These are phyloP conservation scores for Entomortierella lignicola DNA, from an alignment of 192 early-diverging fungal species.

Conservation along the genomic window DNA sequence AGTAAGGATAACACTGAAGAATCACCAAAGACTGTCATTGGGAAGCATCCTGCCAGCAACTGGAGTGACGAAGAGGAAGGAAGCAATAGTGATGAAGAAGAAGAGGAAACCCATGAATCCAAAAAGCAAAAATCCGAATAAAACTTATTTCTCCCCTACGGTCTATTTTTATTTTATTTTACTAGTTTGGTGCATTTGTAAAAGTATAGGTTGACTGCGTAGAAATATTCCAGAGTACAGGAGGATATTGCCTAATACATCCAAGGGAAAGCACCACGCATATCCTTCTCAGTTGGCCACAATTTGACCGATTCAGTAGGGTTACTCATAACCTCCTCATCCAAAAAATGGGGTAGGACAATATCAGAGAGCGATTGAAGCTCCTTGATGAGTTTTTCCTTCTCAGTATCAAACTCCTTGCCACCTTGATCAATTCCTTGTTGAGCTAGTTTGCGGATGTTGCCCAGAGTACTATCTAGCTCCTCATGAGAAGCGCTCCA, in stretches of 20 bases:
- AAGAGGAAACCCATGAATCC: not conserved
- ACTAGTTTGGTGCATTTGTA: not conserved
- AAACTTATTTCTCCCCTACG: no score
- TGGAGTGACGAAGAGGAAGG: constrained; percentile 38
- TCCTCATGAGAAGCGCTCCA: constrained; percentile 47
- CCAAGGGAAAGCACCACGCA: constrained; percentile 49
- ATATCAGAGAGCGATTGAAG: constrained; percentile 45
- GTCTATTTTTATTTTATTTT: not conserved
- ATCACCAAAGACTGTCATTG: not conserved
- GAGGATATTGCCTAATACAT: constrained; percentile 9
- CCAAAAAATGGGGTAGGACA: constrained; percentile 42
- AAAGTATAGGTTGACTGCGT: no score
- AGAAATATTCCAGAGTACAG: no score
- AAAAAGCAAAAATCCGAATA: not conserved
- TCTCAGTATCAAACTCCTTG: constrained; percentile 23
- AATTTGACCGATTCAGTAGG: constrained; percentile 37
- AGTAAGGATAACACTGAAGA: constrained; percentile 3
- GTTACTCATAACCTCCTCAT: constrained; percentile 38
- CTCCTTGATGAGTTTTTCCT: constrained; percentile 17
- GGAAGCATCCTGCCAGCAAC: constrained; percentile 40
- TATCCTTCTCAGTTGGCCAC: constrained; percentile 41
- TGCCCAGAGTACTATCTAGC: constrained; percentile 29
- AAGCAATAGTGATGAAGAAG: not conserved
- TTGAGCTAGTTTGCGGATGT: constrained; percentile 35
- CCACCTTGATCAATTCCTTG: constrained; percentile 43